Percentiles rank a stretch among this genome's conserved stretches.
Evolutionary conservation across 768 basidiomycete species (phyloP).

Genomic region (Amyloporia xantha): DNA sequence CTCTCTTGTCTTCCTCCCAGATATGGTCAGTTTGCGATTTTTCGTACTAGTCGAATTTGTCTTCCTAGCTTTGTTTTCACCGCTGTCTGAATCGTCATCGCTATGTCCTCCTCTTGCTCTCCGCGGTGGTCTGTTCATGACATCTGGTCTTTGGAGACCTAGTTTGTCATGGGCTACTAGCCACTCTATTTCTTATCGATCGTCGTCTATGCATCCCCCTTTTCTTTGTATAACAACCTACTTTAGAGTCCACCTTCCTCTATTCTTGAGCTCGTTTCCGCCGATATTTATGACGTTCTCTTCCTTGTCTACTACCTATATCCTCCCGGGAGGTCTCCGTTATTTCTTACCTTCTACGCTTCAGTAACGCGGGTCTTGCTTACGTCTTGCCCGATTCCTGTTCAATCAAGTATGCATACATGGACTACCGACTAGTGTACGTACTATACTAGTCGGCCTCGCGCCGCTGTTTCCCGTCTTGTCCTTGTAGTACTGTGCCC

Average conservation of each 20-base stretch:
- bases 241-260: not conserved
- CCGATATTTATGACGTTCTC: not conserved
- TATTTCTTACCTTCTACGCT: slow-evolving; percentile 10
- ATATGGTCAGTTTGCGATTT: not conserved
- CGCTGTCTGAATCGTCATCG: slow-evolving; percentile 2
- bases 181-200: not conserved
- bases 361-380: slow-evolving; percentile 1
- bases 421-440: slow-evolving; percentile 2
- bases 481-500: too few relatives aligned
- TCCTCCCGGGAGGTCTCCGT: not conserved
- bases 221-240: slow-evolving; percentile 7
- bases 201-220: slow-evolving; percentile 10
- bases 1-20: too few relatives aligned
- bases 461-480: slow-evolving; percentile 1
- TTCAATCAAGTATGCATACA: not conserved
- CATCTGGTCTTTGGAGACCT: too few relatives aligned
- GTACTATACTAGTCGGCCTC: slow-evolving; percentile 5
- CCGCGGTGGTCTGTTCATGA: not conserved
- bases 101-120: slow-evolving; percentile 3
- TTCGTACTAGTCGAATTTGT: slow-evolving; percentile 5
- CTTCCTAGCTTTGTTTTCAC: slow-evolving; percentile 7
- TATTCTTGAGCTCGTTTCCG: not conserved
- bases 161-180: not conserved
- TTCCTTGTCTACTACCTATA: not conserved
- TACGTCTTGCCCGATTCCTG: not conserved